Conservation (phyloP, 805 yeast genomes). For the Pichia rugopelliculosa region DNA sequence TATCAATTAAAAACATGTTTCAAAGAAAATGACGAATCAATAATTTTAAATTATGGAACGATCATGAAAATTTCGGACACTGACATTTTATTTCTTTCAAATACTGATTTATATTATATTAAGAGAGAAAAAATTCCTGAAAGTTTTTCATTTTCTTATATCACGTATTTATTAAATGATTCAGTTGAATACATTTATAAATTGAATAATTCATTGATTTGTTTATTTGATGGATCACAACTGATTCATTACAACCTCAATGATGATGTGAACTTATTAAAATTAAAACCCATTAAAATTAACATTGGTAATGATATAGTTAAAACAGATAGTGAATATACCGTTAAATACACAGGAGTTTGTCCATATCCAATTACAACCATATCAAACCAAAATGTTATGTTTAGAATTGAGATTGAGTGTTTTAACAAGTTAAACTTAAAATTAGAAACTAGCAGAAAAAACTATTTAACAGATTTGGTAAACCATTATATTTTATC, state of each 20-base stretch:
- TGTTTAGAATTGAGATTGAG: constrained; percentile 45
- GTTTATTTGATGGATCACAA: constrained; percentile 29
- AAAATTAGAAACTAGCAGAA: constrained; percentile 30
- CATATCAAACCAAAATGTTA: constrained; percentile 38
- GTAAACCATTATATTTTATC: constrained; percentile 39
- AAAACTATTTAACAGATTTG: constrained; percentile 38
- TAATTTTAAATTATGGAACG: constrained; percentile 20
- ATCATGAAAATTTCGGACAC: constrained; percentile 22
- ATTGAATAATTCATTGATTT: constrained; percentile 19
- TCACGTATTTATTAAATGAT: constrained; percentile 19
- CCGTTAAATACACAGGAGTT: constrained; percentile 26
- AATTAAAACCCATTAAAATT: constrained; percentile 23
- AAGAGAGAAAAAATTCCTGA: constrained; percentile 13
- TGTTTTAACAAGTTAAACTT: constrained; percentile 18
- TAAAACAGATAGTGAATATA: not conserved
- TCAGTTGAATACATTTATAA: constrained; percentile 28
- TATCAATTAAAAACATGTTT: constrained; percentile 25
- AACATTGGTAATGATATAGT: constrained; percentile 27
- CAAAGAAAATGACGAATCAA: constrained; percentile 16
- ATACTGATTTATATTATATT: constrained; percentile 25
- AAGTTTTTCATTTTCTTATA: constrained; percentile 15
- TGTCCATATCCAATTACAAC: constrained; percentile 44
- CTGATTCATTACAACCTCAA: constrained; percentile 26
- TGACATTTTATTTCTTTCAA: constrained; percentile 25
- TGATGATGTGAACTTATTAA: constrained; percentile 18